Conservation (phyloP, 306 rosid species). For the Mimosa bimucronata region DNA sequence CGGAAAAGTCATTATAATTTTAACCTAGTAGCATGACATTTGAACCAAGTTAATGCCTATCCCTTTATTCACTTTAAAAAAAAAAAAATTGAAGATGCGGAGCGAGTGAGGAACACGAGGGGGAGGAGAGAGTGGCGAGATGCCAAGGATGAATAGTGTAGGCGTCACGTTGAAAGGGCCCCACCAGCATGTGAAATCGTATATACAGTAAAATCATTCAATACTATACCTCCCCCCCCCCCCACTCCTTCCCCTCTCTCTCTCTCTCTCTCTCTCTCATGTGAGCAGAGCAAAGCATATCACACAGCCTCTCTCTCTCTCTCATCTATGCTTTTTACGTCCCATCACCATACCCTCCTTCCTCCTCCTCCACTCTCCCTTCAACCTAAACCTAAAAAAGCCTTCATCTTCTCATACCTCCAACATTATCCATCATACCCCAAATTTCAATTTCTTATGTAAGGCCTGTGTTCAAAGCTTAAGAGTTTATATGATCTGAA, state of each 20-base stretch:
- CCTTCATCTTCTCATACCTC: neutral
- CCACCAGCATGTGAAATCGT: slow-evolving; percentile 72
- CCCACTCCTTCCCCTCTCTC: neutral
- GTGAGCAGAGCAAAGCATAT: neutral
- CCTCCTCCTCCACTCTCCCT: neutral
- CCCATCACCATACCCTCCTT: slow-evolving; percentile 60
- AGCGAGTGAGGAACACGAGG: neutral
- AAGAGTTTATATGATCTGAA: no score
- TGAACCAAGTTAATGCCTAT: no score
- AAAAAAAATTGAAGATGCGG: neutral
- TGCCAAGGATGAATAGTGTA: slow-evolving; percentile 46
- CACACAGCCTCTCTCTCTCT: slow-evolving; percentile 45
- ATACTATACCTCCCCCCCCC: neutral
- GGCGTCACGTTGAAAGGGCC: slow-evolving; percentile 53
- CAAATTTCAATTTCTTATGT: no score
- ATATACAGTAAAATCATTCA: slow-evolving; percentile 33
- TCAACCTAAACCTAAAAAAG: slow-evolving; percentile 9
- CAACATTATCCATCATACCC: neutral
- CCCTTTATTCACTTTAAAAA: no score
- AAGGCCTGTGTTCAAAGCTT: no score
- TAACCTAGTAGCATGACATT: no score
- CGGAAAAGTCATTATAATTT: no score
- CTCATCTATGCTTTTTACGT: slow-evolving; percentile 71
- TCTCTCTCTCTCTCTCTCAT: neutral
- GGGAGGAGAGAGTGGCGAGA: slow-evolving; percentile 29